A percentile compares a stretch with the other conserved stretches of the same genome.
Conservation (phyloP, 805 yeast genomes). For the Citeromyces matritensis region DNA sequence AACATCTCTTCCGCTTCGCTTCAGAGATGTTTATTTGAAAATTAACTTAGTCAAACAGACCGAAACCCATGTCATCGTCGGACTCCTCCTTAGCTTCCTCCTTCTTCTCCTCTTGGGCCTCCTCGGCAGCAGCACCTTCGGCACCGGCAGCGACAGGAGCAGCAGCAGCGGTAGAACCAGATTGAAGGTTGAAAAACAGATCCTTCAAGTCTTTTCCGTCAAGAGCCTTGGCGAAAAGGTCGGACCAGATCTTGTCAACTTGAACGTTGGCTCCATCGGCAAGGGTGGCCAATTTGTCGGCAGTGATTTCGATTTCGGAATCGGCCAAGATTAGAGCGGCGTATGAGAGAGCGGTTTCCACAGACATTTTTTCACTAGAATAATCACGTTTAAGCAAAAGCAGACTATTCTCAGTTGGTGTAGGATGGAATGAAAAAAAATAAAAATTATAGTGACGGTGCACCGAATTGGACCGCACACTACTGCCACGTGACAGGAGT, state of each 20-base stretch:
- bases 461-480: too few species aligned
- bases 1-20: too few species aligned
- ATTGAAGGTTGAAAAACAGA: slow-evolving; percentile 42
- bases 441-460: too few species aligned
- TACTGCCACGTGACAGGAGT: too few species aligned
- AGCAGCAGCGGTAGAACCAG: slow-evolving; percentile 34
- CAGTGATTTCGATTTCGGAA: slow-evolving; percentile 84
- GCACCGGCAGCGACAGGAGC: slow-evolving; percentile 30
- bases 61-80: slow-evolving; percentile 84
- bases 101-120: slow-evolving; percentile 38
- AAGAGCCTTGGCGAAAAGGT: slow-evolving; percentile 69
- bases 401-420: slow-evolving; percentile 1
- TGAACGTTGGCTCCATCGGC: slow-evolving; percentile 67
- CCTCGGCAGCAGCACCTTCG: slow-evolving; percentile 29
- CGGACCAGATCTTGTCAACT: slow-evolving; percentile 71
- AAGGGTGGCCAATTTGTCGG: slow-evolving; percentile 65
- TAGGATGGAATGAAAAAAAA: too few species aligned
- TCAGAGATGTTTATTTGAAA: background rate
- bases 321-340: slow-evolving; percentile 98
- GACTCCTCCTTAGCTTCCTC: slow-evolving; percentile 51
- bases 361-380: slow-evolving; percentile 38
- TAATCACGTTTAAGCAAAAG: slow-evolving; percentile 1
- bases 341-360: slow-evolving; percentile 88
- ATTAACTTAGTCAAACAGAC: slow-evolving; percentile 64
- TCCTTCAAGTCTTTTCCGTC: slow-evolving; percentile 65